Evolutionary conservation across 169 alveolate genomes (phyloP).

Genomic region (Eimeria necatrix): DNA sequence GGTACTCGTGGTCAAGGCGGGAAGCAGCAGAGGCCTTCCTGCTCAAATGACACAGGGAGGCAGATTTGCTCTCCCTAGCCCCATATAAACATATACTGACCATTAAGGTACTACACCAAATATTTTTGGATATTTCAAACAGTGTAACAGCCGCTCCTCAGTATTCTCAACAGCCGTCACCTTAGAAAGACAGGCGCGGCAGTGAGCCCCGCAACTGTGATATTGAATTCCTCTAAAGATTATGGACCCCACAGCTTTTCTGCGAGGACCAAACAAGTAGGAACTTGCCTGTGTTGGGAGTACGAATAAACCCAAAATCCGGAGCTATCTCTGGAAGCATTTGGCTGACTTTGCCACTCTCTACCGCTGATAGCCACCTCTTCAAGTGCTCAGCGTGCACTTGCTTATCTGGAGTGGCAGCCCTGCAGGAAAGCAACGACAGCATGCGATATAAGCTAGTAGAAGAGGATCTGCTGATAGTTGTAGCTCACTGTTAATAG

Average conservation of each 20-base stretch:
- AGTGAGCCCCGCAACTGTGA: too few species aligned
- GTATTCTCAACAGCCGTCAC: background rate
- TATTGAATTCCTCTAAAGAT: too few species aligned
- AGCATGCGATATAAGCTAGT: background rate
- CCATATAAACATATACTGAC: too few species aligned
- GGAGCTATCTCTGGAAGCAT: slow-evolving; percentile 25
- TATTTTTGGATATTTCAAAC: background rate
- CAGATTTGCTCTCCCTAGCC: background rate
- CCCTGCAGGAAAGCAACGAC: slow-evolving; percentile 39
- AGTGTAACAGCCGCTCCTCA: background rate
- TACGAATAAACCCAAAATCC: slow-evolving; percentile 20
- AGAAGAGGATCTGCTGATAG: background rate
- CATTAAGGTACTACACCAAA: too few species aligned
- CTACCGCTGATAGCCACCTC: background rate
- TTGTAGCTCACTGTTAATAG: background rate
- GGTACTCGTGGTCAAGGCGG: background rate
- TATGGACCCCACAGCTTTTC: too few species aligned
- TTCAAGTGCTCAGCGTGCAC: slow-evolving; percentile 36
- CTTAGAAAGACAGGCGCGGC: background rate
- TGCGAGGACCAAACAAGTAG: too few species aligned
- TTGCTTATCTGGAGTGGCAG: slow-evolving; percentile 59
- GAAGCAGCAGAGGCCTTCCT: slow-evolving; percentile 29
- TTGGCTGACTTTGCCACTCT: slow-evolving; percentile 2
- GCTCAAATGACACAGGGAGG: background rate
- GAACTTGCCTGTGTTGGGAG: background rate